Evolutionary conservation across 2,329 filamentous ascomycete species (phyloP).

Genomic region (Aureobasidium sp.): DNA sequence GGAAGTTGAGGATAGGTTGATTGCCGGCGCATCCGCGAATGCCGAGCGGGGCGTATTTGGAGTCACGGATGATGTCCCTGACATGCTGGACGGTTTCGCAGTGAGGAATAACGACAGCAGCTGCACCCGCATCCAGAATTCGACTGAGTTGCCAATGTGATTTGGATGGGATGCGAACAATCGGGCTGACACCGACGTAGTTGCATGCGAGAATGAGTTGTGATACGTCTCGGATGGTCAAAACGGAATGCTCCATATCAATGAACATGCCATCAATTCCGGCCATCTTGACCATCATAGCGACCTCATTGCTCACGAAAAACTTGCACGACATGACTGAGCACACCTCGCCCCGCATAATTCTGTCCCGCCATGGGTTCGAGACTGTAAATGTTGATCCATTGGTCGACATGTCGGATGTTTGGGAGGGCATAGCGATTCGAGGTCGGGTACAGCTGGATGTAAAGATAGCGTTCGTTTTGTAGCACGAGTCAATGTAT

Average conservation of each 20-base stretch:
- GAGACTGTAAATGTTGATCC: conserved; percentile 1
- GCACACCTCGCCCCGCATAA: conserved; percentile 6
- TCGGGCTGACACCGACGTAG: conserved; percentile 44
- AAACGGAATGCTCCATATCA: conserved; percentile 51
- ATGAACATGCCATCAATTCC: conserved; percentile 49
- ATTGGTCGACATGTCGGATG: not conserved
- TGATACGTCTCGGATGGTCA: conserved; percentile 40
- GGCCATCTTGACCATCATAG: conserved; percentile 45
- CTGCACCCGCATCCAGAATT: conserved; percentile 46
- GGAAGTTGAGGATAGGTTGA: conserved; percentile 42
- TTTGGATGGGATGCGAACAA: conserved; percentile 48
- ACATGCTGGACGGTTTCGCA: conserved; percentile 43
- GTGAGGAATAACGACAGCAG: conserved; percentile 48
- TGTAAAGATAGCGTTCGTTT: not conserved
- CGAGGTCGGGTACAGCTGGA: not conserved
- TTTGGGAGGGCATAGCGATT: not conserved
- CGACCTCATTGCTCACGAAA: conserved; percentile 39
- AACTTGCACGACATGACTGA: conserved; percentile 31
- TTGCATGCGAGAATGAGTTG: conserved; percentile 46
- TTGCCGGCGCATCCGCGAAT: conserved; percentile 41
- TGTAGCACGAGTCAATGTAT: not conserved
- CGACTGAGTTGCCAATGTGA: conserved; percentile 43
- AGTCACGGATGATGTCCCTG: conserved; percentile 39
- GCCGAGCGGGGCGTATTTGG: conserved; percentile 45
- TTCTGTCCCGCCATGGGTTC: conserved; percentile 9